A percentile compares a stretch with the other conserved stretches of the same genome.
phyloP scores from a whole-genome alignment of 441 rosid species.

The Eutrema salsugineum region DNA sequence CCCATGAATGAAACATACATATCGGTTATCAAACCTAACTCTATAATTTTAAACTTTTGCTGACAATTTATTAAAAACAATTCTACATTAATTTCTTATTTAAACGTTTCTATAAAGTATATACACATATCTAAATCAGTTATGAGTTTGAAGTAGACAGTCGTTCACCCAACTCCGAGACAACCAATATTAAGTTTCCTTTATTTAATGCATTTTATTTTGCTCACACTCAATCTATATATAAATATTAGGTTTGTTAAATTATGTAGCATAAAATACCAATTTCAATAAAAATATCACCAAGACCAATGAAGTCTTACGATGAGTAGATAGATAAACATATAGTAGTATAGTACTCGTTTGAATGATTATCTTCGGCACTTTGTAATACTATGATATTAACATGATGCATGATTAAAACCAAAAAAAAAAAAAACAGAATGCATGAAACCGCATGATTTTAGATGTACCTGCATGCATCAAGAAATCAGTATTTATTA shows the following conservation, averaged over 20 bases:
- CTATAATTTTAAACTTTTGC: background rate
- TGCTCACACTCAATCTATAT: background rate
- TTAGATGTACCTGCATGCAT: background rate
- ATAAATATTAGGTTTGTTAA: background rate
- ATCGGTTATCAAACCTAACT: conserved; percentile 27
- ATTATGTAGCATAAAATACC: background rate
- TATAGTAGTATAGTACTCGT: too few species aligned
- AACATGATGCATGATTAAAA: background rate
- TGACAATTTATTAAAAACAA: background rate
- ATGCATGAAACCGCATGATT: too few species aligned
- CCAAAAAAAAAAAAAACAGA: too few species aligned
- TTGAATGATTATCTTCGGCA: background rate
- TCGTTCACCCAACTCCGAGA: conserved; percentile 26
- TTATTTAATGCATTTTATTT: background rate
- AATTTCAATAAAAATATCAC: background rate
- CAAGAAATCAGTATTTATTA: background rate
- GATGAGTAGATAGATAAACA: background rate
- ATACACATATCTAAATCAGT: background rate
- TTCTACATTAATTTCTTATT: background rate
- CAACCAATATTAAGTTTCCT: conserved; percentile 2
- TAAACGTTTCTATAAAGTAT: background rate
- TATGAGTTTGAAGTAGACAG: background rate
- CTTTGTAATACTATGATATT: background rate
- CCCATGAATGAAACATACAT: conserved; percentile 36
- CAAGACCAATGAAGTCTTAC: background rate